Percentiles rank a stretch among this genome's conserved stretches.
Evolutionary conservation across 805 yeast species (phyloP).

Genomic region (Sugiyamaella americana): DNA sequence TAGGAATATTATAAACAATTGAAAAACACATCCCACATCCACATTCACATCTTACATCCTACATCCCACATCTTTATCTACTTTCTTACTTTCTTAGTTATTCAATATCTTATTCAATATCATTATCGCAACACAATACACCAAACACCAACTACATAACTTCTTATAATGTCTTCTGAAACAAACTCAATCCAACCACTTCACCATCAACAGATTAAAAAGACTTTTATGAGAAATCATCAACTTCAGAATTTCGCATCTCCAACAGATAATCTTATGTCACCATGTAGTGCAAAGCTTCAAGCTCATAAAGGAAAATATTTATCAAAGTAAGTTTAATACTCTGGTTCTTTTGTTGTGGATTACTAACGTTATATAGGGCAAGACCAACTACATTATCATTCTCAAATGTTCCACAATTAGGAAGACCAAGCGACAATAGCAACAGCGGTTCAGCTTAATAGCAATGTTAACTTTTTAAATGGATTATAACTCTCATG

Average conservation of each 20-base stretch:
- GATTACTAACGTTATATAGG: constrained; percentile 2
- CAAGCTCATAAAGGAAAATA: constrained; percentile 44
- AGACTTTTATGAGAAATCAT: constrained; percentile 4
- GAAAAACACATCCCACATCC: no score
- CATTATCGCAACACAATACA: no score
- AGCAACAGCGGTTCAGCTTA: no score
- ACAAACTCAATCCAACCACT: constrained; percentile 15
- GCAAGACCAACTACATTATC: constrained; percentile 14
- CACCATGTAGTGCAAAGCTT: constrained; percentile 54
- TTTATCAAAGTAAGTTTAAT: constrained; percentile 34
- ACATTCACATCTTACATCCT: no score
- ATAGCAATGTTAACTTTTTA: no score
- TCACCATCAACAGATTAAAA: constrained; percentile 13
- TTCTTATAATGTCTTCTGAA: constrained; percentile 13
- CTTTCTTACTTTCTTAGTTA: no score
- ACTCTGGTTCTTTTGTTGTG: no score
- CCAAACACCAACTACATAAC: no score
- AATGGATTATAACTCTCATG: no score
- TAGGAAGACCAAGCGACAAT: background rate
- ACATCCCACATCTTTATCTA: no score
- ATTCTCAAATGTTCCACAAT: background rate
- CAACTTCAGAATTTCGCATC: constrained; percentile 35
- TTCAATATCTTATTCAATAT: no score
- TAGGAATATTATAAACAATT: no score
- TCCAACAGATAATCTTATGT: constrained; percentile 53